phyloP scores from a whole-genome alignment of 2,329 filamentous ascomycete species.

The Zopfia rhizophila region DNA sequence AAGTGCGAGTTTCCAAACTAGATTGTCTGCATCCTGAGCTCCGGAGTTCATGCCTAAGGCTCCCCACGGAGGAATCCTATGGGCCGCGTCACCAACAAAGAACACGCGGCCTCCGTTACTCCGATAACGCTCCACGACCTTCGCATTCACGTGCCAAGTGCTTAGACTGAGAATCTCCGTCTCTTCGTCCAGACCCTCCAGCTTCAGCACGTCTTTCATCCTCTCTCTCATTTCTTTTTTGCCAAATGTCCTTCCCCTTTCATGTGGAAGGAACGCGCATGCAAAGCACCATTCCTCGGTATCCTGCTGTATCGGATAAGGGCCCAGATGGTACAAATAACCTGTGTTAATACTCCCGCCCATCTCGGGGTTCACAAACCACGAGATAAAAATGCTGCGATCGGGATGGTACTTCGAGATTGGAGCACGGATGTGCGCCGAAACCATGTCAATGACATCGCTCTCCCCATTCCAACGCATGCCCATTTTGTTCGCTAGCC shows the following conservation, averaged over 20 bases:
- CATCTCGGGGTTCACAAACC: constrained; percentile 47
- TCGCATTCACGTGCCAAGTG: constrained; percentile 46
- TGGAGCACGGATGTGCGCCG: constrained; percentile 43
- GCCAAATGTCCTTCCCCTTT: constrained; percentile 33
- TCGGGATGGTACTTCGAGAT: constrained; percentile 39
- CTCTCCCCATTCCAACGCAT: constrained; percentile 42
- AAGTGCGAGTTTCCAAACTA: constrained; percentile 51
- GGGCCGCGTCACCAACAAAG: constrained; percentile 52
- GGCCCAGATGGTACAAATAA: constrained; percentile 49
- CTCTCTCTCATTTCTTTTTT: constrained; percentile 34
- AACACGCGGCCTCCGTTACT: constrained; percentile 37
- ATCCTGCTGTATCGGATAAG: constrained; percentile 36
- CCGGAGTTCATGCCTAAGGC: constrained; percentile 52
- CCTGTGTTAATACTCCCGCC: constrained; percentile 47
- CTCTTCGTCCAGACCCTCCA: constrained; percentile 42
- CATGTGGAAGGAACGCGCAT: constrained; percentile 32
- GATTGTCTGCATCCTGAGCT: constrained; percentile 51
- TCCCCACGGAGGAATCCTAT: constrained; percentile 49
- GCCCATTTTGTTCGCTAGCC: constrained; percentile 39
- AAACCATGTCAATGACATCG: constrained; percentile 48
- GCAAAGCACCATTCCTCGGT: constrained; percentile 49
- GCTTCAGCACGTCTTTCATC: constrained; percentile 32
- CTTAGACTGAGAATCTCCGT: constrained; percentile 43
- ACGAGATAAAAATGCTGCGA: constrained; percentile 44
- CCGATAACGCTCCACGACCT: constrained; percentile 39